phyloP scores from a whole-genome alignment of 2,329 filamentous ascomycete genomes.

The Didymella pinodella region DNA sequence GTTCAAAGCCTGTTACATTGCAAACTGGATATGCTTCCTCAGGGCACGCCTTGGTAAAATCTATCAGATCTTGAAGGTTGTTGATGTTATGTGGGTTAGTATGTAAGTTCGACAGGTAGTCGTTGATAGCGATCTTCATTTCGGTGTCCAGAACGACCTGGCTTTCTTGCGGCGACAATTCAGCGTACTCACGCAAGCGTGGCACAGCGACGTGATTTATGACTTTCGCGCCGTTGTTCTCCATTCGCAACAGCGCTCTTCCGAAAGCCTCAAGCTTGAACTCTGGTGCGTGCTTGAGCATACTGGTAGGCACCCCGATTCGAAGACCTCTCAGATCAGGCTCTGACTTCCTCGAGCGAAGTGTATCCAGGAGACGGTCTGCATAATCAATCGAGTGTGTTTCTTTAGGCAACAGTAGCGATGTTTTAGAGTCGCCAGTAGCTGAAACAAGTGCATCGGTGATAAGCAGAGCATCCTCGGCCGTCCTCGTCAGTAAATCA shows the following conservation, averaged over 20 bases:
- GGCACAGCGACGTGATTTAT: constrained; percentile 41
- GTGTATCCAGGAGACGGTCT: neutral
- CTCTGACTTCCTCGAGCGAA: neutral
- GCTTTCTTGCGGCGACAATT: constrained; percentile 46
- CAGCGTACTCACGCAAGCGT: constrained; percentile 50
- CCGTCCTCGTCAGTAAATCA: constrained; percentile 61
- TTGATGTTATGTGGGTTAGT: constrained; percentile 64
- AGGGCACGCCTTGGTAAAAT: constrained; percentile 60
- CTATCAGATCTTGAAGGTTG: constrained; percentile 58
- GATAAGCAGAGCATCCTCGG: constrained; percentile 59
- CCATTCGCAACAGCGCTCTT: constrained; percentile 7
- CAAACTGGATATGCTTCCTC: constrained; percentile 65
- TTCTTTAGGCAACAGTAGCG: neutral
- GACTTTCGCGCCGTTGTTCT: constrained; percentile 20
- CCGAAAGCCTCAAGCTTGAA: constrained; percentile 17
- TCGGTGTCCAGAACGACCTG: constrained; percentile 61
- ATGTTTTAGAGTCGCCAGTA: neutral
- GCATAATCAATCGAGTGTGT: neutral
- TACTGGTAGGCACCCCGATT: constrained; percentile 17
- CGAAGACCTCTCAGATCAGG: constrained; percentile 13
- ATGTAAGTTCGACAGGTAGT: constrained; percentile 62
- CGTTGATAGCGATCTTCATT: constrained; percentile 62
- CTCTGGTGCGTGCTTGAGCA: neutral
- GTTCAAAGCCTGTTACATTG: constrained; percentile 54
- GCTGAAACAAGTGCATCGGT: constrained; percentile 50